Percentiles rank a stretch among this genome's conserved stretches.
phyloP scores from a whole-genome alignment of 1,284 basidiomycete species.

The Fistulina hepatica region DNA sequence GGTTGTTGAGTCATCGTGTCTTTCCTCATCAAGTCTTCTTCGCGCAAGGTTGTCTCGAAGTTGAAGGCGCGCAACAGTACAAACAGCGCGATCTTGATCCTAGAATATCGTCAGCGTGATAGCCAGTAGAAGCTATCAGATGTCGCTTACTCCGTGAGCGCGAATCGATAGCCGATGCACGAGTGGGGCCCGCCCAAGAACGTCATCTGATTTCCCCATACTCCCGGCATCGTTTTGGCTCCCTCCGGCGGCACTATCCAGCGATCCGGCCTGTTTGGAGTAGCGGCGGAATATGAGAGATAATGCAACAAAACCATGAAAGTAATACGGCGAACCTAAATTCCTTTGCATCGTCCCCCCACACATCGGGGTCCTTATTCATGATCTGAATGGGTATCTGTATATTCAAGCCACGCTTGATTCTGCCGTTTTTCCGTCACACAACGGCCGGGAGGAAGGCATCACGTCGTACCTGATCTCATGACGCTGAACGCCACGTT shows the following conservation, averaged over 20 bases:
- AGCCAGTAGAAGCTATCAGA: not conserved
- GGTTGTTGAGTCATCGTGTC: constrained; percentile 5
- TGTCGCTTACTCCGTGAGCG: constrained; percentile 6
- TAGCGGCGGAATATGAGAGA: not conserved
- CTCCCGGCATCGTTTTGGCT: constrained; percentile 38
- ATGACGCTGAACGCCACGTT: constrained; percentile 27
- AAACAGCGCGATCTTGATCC: constrained; percentile 3
- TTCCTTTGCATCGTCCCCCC: constrained; percentile 23
- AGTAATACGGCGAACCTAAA: constrained; percentile 15
- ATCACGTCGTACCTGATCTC: constrained; percentile 23
- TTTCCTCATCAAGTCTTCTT: constrained; percentile 1
- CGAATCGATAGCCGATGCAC: constrained; percentile 12
- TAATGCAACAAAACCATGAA: no score
- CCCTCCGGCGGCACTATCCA: constrained; percentile 41
- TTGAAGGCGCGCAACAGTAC: constrained; percentile 10
- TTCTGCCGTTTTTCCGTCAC: constrained; percentile 13
- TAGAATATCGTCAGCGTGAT: not conserved
- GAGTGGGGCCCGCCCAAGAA: constrained; percentile 13
- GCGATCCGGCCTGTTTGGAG: constrained; percentile 35
- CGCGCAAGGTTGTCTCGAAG: constrained; percentile 2
- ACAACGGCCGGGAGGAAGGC: not conserved
- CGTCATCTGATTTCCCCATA: constrained; percentile 21
- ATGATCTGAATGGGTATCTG: constrained; percentile 18
- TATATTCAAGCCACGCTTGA: constrained; percentile 14
- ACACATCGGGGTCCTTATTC: constrained; percentile 18